A percentile compares a stretch with the other conserved stretches of the same genome.
phyloP scores from a whole-genome alignment of 495 filamentous ascomycete genomes.

The Podospora didyma region DNA sequence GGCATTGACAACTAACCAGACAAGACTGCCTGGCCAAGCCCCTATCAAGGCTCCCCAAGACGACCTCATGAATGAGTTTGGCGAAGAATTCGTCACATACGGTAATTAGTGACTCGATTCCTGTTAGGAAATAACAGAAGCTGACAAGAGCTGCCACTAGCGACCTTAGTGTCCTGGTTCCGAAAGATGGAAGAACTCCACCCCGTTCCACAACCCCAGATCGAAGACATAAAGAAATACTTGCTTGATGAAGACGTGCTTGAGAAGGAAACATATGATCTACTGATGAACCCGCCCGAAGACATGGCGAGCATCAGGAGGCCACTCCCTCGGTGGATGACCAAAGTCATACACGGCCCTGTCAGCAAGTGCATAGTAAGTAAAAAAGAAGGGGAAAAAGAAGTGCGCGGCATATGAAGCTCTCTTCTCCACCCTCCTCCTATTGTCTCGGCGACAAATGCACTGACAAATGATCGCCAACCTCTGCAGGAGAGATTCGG shows the following conservation, averaged over 20 bases:
- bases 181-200: not conserved
- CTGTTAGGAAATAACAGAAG: not conserved
- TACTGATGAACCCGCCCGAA: not conserved
- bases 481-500: not conserved
- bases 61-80: not conserved
- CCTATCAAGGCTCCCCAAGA: not conserved
- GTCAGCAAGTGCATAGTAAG: not conserved
- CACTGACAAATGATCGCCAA: not conserved
- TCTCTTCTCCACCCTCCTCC: not conserved
- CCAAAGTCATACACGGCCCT: not conserved
- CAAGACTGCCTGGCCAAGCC: not conserved
- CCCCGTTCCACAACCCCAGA: not conserved
- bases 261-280: constrained; percentile 1
- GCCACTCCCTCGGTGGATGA: not conserved
- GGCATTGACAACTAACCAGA: not conserved
- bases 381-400: not conserved
- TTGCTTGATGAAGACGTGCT: not conserved
- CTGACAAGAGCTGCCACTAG: not conserved
- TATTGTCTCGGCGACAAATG: not conserved
- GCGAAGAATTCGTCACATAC: not conserved
- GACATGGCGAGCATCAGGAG: not conserved
- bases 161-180: not conserved
- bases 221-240: not conserved
- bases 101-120: not conserved
- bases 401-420: too few relatives aligned